Base-by-base conservation (phyloP, 371 early-diverging fungal species). In the Lichtheimia corymbifera region DNA sequence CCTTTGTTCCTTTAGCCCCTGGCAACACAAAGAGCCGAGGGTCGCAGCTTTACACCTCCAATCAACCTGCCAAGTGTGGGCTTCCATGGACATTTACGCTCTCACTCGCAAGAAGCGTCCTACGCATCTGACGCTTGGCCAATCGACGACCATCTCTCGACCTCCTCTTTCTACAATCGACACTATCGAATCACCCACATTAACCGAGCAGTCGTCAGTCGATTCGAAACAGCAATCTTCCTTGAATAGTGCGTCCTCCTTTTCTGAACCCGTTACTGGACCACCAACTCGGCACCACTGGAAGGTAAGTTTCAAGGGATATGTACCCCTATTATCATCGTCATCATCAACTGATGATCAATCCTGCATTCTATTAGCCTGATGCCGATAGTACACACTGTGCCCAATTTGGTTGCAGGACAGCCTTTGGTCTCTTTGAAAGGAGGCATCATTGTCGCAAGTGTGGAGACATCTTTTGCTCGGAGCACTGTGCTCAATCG, bases 91-190 rank as follows among this genome's bases (percentile, higher is more conserved):
- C 71, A 73, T 83, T 59, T 86, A 86, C 63, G 71, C 83, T 47
- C 66, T 86, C 25, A 83, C 84, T 45, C 76, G 77, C 58, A 86
- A 86, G 55, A 79, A 83, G 65, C 74, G 83, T 51, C 84, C 86
- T 35, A 80, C 83, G 12, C 84, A 80, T 56, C 64, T 86, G 24
- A 83, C 86, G 27, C 71, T 80, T 51, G 86, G 68, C 25, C 67
- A 73, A 42, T 57, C 72, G 11, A 52, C 67, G 30, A 47, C 18
- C 18, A 5, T 22, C 47, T 18, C 18, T 47, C 18, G 47, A 9
- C 47, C 47, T 0, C 53, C 67, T 64, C 59, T 67, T 30, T 55
- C 53, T 28, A 47, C 40, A 3, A 22, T 55, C 44, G 64, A 68
- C 60, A 59, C 59, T 30, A 41, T 53, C 18, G 53, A 51, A 17